phyloP scores from a whole-genome alignment of 2,329 filamentous ascomycete species.

The Ceratocystis ficicola region DNA sequence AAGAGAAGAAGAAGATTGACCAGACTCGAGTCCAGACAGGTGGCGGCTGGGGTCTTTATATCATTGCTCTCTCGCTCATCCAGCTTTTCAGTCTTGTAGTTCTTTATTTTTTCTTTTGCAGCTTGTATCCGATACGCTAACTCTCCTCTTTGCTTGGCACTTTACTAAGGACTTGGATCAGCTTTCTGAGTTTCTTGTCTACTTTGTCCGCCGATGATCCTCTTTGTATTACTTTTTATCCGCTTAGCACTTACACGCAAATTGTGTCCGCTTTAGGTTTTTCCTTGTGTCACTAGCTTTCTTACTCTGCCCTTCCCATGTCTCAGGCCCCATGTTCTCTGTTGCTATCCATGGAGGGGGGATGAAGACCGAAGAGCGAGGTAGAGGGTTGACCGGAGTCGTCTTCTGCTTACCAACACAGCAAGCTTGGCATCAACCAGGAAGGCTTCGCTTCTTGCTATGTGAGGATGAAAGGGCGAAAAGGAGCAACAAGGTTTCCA shows the following conservation, averaged over 20 bases:
- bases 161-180: background rate
- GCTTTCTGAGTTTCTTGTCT: background rate
- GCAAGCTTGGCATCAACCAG: background rate
- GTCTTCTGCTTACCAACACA: background rate
- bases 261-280: background rate
- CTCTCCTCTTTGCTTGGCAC: too few species aligned
- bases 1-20: constrained; percentile 3
- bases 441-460: background rate
- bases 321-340: background rate
- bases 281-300: background rate
- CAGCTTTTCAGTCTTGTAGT: background rate
- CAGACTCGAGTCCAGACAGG: background rate
- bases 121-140: too few species aligned
- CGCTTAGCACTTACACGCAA: background rate
- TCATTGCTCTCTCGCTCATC: background rate
- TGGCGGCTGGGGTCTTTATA: background rate
- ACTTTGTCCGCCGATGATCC: background rate
- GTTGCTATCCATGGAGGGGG: background rate
- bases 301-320: background rate
- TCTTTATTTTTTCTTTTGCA: background rate
- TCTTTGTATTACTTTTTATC: background rate
- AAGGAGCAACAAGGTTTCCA: background rate
- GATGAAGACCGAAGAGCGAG: background rate
- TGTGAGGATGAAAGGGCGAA: background rate
- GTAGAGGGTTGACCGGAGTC: background rate